phyloP scores from a whole-genome alignment of 2,329 filamentous ascomycete genomes.

The Septoria petroselini region DNA sequence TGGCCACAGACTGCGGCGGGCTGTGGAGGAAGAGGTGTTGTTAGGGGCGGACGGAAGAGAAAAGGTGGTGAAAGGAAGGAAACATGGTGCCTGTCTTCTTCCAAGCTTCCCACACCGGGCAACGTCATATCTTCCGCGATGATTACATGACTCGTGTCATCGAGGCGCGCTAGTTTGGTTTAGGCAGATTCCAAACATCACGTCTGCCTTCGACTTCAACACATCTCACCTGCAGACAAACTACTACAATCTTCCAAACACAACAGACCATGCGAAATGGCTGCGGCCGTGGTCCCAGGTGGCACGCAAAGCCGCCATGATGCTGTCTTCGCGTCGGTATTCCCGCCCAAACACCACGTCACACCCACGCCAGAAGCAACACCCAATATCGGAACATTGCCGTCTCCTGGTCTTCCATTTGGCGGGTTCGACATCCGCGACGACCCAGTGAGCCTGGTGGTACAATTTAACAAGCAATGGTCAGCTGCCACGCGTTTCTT shows the following conservation, averaged over 20 bases:
- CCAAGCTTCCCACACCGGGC: no score
- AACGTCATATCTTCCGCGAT: no score
- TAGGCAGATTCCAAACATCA: constrained; percentile 11
- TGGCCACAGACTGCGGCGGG: no score
- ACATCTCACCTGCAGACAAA: no score
- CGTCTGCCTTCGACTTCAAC: neutral
- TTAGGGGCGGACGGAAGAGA: neutral
- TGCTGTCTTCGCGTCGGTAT: constrained; percentile 43
- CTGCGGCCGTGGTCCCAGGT: constrained; percentile 10
- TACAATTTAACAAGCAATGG: constrained; percentile 45
- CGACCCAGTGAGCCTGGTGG: constrained; percentile 37
- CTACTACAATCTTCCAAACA: neutral
- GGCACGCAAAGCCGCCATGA: constrained; percentile 13
- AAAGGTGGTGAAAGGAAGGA: no score
- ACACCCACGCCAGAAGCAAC: constrained; percentile 47
- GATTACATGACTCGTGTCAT: no score
- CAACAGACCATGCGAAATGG: constrained; percentile 18
- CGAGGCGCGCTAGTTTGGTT: no score
- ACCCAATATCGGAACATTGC: constrained; percentile 42
- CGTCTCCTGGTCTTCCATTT: constrained; percentile 41
- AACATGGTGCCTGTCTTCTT: no score
- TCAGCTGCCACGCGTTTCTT: constrained; percentile 47
- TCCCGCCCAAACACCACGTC: constrained; percentile 44
- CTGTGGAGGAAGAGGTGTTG: no score
- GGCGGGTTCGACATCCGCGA: constrained; percentile 41